phyloP scores from a whole-genome alignment of 768 basidiomycete genomes.

The Mycena leptocephala region DNA sequence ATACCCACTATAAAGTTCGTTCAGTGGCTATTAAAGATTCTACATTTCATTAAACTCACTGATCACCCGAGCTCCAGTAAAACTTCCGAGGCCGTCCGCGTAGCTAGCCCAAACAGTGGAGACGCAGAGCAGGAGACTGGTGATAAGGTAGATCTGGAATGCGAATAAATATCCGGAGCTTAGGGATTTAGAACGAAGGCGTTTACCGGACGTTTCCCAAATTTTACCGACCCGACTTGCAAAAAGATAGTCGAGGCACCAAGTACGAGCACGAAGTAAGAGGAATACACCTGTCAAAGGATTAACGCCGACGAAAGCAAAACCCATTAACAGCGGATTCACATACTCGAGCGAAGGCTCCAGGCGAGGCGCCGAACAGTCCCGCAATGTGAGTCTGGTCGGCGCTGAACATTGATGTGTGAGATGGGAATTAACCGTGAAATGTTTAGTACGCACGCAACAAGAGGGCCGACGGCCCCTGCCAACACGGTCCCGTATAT shows the following conservation, averaged over 20 bases:
- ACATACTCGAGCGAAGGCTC: constrained; percentile 1
- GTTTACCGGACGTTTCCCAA: constrained; percentile 24
- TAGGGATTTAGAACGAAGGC: neutral
- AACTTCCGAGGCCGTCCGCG: constrained; percentile 13
- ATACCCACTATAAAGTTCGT: constrained; percentile 1
- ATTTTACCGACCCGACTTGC: constrained; percentile 23
- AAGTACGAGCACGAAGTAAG: constrained; percentile 21
- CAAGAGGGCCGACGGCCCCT: constrained; percentile 24
- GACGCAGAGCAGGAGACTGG: constrained; percentile 24
- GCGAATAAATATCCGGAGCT: neutral
- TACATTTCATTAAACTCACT: neutral
- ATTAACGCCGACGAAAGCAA: neutral
- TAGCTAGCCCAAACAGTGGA: constrained; percentile 30
- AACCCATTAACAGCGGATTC: neutral
- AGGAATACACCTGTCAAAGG: neutral
- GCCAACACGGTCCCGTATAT: constrained; percentile 19
- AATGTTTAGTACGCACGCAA: constrained; percentile 3
- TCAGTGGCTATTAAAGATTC: neutral
- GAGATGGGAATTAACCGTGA: too few species aligned
- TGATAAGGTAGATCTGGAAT: constrained; percentile 22
- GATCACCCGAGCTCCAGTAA: constrained; percentile 19
- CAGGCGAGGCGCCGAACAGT: neutral
- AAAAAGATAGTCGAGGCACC: constrained; percentile 17
- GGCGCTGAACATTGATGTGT: neutral
- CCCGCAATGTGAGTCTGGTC: constrained; percentile 18